phyloP scores from a whole-genome alignment of 2,329 filamentous ascomycete species.

The Coniochaeta pulveracea region DNA sequence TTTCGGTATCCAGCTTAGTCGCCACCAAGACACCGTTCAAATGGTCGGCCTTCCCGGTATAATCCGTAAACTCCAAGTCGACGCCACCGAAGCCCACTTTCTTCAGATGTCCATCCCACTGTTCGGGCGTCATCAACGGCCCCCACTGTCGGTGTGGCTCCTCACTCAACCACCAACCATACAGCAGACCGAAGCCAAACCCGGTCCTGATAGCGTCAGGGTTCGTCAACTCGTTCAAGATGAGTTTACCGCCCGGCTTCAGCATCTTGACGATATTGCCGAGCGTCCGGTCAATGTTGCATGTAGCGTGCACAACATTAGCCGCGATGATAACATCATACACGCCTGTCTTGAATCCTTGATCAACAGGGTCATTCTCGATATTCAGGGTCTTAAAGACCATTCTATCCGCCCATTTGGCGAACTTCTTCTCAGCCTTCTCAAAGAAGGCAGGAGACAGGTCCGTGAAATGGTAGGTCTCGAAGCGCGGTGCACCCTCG shows the following conservation, averaged over 20 bases:
- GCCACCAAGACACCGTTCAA: slow-evolving; percentile 4
- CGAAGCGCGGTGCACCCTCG: not conserved
- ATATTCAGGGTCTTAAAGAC: not conserved
- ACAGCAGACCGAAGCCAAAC: slow-evolving; percentile 11
- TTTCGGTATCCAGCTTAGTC: too few relatives aligned
- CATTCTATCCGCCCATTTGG: not conserved
- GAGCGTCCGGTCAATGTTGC: not conserved
- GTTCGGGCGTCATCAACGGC: slow-evolving; percentile 14
- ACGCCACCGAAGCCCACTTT: slow-evolving; percentile 15
- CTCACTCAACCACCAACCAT: slow-evolving; percentile 22
- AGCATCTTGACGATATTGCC: not conserved
- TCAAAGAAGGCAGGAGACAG: not conserved
- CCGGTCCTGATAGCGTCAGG: not conserved
- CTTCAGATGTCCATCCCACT: slow-evolving; percentile 17
- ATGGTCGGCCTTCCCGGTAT: not conserved
- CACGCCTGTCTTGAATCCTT: not conserved
- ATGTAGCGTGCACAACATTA: not conserved
- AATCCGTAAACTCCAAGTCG: slow-evolving; percentile 11
- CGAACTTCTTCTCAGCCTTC: not conserved
- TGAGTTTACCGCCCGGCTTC: not conserved
- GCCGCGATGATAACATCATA: not conserved
- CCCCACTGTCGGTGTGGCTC: slow-evolving; percentile 14
- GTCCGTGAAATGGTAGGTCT: not conserved
- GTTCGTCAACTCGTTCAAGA: not conserved
- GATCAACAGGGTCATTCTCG: not conserved